These are phyloP conservation scores for Phytophthora gonapodyides DNA, from an alignment of 352 stramenopile genomes.

Conservation along the genomic window DNA sequence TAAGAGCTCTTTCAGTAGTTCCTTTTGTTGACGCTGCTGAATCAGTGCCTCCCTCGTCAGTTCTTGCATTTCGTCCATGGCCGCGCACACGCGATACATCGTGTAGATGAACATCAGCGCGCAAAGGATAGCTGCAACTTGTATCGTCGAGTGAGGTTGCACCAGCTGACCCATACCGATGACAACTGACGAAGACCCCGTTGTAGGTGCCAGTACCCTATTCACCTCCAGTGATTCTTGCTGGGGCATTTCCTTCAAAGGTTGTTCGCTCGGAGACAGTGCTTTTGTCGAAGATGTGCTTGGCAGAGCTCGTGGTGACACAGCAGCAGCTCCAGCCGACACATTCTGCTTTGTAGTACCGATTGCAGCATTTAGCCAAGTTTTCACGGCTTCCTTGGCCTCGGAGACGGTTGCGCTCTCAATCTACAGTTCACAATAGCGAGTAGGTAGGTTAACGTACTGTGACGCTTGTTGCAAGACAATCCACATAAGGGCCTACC, in stretches of 20 bases:
- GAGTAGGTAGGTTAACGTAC: neutral
- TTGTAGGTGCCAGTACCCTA: neutral
- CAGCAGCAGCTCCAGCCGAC: neutral
- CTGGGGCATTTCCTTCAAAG: neutral
- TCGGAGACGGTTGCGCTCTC: slow-evolving; percentile 79
- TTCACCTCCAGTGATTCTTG: neutral
- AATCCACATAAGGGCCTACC: slow-evolving; percentile 36
- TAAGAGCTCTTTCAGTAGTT: slow-evolving; percentile 66
- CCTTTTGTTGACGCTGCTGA: slow-evolving; percentile 69
- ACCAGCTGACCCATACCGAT: neutral
- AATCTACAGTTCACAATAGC: slow-evolving; percentile 47
- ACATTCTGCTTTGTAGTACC: slow-evolving; percentile 20
- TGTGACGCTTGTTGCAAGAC: no score
- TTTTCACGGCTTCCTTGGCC: slow-evolving; percentile 58
- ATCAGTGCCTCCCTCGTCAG: slow-evolving; percentile 59
- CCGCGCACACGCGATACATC: slow-evolving; percentile 59
- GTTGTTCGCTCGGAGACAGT: neutral
- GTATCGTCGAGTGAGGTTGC: slow-evolving; percentile 36
- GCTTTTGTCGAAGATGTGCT: slow-evolving; percentile 1
- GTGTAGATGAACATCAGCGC: slow-evolving; percentile 73
- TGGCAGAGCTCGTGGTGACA: neutral
- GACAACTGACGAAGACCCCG: neutral
- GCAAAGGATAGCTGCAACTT: slow-evolving; percentile 53
- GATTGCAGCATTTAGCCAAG: slow-evolving; percentile 56
- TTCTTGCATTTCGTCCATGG: slow-evolving; percentile 64